Evolutionary conservation across 2,329 filamentous ascomycete genomes (phyloP), one percentile per base, ranked within the genome.

Genomic region (Dactylellina haptotyla): DNA sequence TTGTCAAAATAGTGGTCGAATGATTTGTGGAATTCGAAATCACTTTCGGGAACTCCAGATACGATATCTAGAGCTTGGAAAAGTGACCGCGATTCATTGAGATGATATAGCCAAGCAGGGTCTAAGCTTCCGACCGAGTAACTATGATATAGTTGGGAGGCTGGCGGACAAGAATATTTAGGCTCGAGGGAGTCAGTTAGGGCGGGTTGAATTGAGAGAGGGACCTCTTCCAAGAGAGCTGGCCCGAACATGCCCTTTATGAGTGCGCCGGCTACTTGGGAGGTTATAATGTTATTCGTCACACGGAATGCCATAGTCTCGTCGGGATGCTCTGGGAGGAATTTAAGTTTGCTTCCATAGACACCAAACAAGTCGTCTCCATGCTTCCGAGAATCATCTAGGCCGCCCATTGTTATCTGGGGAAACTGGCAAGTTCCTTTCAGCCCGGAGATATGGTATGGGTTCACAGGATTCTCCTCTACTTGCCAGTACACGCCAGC

Each of bases 1-100:
- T 93, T 95, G 79, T 95, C 92, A 77, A 89, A 95, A 82, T 95
- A 95, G 80, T 93, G 91, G 78, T 95, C 92, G 77, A 90, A 89
- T 59, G 85, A 88, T 41, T 81, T 84, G 78, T 94, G 90, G 83
- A 91, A 95, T 2, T 84, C 88, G 0, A 79, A 78, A 71, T 88
- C 85, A 32, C 80, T 80, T 0, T 83, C 74, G 0, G 84, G 79
- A 0, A 95, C 85, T 28, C 89, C 89, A 0, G 89, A 91, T 48
- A 94, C 85, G 43, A 82, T 79, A 77, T 95, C 91, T 0, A 95
- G 85, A 0, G 80, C 80, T 4, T 80, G 78, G 78, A 86, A 91
- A 0, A 95, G 82, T 0, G 81, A 75, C 1, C 80, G 78, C 0
- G 89, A 84, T 18, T 82, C 83, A 2, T 83, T 82, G 9, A 94